Percentiles rank a stretch among this genome's conserved stretches.
These are phyloP conservation scores for Helicostylum pulchrum DNA, from an alignment of 192 early-diverging fungal species.

Conservation along the genomic window DNA sequence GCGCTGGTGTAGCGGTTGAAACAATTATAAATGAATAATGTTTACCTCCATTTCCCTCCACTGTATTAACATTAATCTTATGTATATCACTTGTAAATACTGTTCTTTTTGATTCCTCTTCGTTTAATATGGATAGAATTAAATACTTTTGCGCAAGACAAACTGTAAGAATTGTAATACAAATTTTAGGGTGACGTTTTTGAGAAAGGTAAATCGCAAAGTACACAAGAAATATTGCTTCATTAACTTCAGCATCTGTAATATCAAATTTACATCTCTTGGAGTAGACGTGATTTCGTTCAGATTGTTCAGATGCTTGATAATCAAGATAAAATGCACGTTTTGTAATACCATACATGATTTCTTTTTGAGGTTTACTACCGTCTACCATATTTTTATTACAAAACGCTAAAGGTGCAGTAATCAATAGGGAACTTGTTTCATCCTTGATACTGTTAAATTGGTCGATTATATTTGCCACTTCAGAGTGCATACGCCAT, in stretches of 20 bases:
- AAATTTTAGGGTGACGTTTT: background rate
- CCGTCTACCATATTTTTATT: background rate
- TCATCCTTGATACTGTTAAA: background rate
- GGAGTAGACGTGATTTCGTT: background rate
- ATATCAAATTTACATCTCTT: background rate
- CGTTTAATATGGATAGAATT: background rate
- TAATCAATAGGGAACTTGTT: background rate
- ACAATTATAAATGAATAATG: slow-evolving; percentile 16
- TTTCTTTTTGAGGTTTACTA: background rate
- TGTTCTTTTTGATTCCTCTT: slow-evolving; percentile 1
- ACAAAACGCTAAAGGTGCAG: background rate
- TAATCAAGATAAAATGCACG: slow-evolving; percentile 10
- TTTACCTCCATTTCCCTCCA: slow-evolving; percentile 1
- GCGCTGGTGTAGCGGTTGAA: slow-evolving; percentile 8
- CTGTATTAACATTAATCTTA: background rate
- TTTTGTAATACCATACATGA: slow-evolving; percentile 4
- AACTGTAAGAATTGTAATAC: slow-evolving; percentile 12
- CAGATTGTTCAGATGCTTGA: background rate
- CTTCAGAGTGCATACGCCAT: slow-evolving; percentile 24
- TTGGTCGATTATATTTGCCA: background rate
- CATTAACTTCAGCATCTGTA: background rate
- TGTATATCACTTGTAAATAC: background rate
- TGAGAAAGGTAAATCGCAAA: slow-evolving; percentile 23
- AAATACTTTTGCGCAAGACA: slow-evolving; percentile 13
- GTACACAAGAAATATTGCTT: slow-evolving; percentile 8